Base-by-base conservation (phyloP, 306 rosid genomes). In the Crotalaria pallida region DNA sequence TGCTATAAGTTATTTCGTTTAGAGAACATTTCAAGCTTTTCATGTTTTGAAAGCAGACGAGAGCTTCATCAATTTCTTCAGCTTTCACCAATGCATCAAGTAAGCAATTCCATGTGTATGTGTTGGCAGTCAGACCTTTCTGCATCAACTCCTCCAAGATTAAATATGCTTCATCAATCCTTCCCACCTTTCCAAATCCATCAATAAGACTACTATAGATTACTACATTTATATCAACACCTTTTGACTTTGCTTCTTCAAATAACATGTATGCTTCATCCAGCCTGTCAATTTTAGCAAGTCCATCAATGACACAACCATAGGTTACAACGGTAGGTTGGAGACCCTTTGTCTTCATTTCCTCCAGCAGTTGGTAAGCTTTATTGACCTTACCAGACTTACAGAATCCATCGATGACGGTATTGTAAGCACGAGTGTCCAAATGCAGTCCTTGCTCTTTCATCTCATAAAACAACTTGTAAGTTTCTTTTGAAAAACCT, bases 201-300 rank as follows among this genome's bases (percentile, higher is more conserved):
- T 90, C 97, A 55, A 94, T 80, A 63, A 94, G 88, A 84, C 98
- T 88, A 61, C 94, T 83, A 58, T 90, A 94, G 66, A 94, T 80
- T 33, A 90, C 79, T 26, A 88, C 81, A 71, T 94, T 94, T 67
- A 88, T 33, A 69, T 94, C 92, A 74, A 87, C 45, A 69, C 87
- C 90, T 65, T 80, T 88, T 58, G 90, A 77, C 80, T 90, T 90
- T 67, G 94, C 97, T 87, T 94, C 97, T 86, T 94, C 98, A 68
- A 90, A 94, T 45, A 94, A 84, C 97, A 88, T 90, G 72, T 90
- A 94, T 19, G 97, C 96, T 89, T 94, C 98, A 56, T 94, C 98
- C 24, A 94, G 96, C 79, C 98, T 80, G 77, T 90, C 97, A 36
- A 88, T 90, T 90, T 90, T 88, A 48, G 96, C 87, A 66, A 94